Evolutionary conservation across 345 rosid genomes (phyloP), one percentile per base, ranked within the genome.

Genomic region (Turnera subulata): DNA sequence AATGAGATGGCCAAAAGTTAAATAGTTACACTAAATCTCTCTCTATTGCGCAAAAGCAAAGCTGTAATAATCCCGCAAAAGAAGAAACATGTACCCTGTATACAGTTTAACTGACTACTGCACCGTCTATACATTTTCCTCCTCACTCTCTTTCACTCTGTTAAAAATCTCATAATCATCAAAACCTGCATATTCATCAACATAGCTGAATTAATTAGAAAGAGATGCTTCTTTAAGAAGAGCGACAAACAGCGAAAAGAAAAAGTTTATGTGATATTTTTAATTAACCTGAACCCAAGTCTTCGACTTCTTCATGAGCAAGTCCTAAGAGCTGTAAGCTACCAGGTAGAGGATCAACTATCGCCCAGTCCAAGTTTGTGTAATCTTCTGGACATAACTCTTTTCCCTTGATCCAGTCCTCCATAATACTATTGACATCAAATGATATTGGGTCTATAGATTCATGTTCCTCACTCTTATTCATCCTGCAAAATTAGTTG

Each of bases 91-190:
- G n/a, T n/a, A n/a, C n/a, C n/a, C n/a, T n/a, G n/a, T n/a, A n/a
- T n/a, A n/a, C n/a, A n/a, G n/a, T n/a, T n/a, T n/a, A n/a, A n/a
- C 40, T 37, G 1, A 13, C 52, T 52, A 22, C 55, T 17, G 17
- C 59, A 47, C 59, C 55, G 50, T 56, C 48, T 71, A 71, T 50
- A 58, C 46, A 55, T 63, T 67, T 51, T 81, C 82, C 14, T 73
- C 85, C 21, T 72, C 70, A 19, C 64, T 66, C 44, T 66, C 80
- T 47, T 78, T 84, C 60, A 24, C 40, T 51, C 53, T 33, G 13
- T 43, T 23, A 18, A 68, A 68, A 21, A 68, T 56, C 58, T 62
- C 73, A 39, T 42, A 18, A 68, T 68, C 73, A 55, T 68, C 48
- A n/a, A 68, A 68, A 15, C 67, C 67, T 68, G 67, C 66, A 50